These are phyloP conservation scores for Evernia prunastri DNA, from an alignment of 495 filamentous ascomycete species.

Conservation along the genomic window DNA sequence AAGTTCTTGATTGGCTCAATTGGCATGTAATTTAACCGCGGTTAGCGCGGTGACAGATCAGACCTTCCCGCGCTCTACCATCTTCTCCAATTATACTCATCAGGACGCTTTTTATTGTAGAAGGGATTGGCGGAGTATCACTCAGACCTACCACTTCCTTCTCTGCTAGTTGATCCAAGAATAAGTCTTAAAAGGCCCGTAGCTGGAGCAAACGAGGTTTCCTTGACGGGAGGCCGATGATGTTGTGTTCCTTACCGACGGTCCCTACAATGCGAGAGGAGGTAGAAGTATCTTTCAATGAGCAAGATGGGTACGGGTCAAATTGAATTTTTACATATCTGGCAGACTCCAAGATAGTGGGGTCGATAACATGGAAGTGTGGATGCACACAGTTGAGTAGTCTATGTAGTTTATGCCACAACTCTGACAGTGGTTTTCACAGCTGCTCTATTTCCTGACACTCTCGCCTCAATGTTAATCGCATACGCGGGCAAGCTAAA, in stretches of 20 bases:
- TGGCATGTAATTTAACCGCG: background rate
- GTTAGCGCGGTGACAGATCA: background rate
- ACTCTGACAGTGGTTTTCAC: background rate
- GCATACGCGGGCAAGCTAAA: background rate
- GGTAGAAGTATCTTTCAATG: background rate
- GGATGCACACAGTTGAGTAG: background rate
- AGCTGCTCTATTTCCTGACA: background rate
- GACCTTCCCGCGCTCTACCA: background rate
- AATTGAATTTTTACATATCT: background rate
- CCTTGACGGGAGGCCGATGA: conserved; percentile 36
- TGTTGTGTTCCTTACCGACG: conserved; percentile 58
- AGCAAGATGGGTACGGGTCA: background rate
- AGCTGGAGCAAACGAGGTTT: conserved; percentile 60
- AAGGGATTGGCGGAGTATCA: conserved; percentile 44
- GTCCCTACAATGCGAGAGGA: conserved; percentile 40
- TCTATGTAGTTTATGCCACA: background rate
- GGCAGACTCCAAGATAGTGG: background rate
- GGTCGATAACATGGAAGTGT: background rate
- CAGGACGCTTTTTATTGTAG: conserved; percentile 85
- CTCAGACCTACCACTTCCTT: conserved; percentile 40
- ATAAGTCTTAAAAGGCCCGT: conserved; percentile 45
- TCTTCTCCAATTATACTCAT: conserved; percentile 23
- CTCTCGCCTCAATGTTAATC: background rate
- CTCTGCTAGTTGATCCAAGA: conserved; percentile 63
- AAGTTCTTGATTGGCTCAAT: background rate